Percentiles rank a stretch among this genome's conserved stretches.
phyloP scores from a whole-genome alignment of 2,329 filamentous ascomycete species.

The Colletotrichum graminicola region DNA sequence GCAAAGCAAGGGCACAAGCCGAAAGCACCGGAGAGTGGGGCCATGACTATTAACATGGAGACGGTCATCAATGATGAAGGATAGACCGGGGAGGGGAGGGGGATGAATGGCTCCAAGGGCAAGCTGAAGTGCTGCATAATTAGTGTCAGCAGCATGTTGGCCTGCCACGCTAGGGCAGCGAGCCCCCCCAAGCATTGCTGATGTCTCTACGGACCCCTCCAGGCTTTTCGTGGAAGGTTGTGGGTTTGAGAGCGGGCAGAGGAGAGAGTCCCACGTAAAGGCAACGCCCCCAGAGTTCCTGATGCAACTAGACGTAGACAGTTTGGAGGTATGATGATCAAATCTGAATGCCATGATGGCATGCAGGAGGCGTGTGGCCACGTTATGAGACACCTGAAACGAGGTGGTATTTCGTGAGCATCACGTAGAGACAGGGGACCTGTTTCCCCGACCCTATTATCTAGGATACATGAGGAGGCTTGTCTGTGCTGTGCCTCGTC shows the following conservation, averaged over 20 bases:
- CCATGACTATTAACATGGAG: not conserved
- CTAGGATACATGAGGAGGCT: not conserved
- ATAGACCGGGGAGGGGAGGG: not conserved
- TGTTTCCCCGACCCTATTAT: not conserved
- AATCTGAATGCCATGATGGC: not conserved
- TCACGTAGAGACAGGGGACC: not conserved
- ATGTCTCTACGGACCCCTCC: not conserved
- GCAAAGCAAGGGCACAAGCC: constrained; percentile 4
- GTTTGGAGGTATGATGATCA: too few species aligned
- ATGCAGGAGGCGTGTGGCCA: not conserved
- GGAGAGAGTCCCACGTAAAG: too few species aligned
- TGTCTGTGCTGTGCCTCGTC: not conserved
- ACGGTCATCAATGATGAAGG: not conserved
- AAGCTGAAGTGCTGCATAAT: not conserved
- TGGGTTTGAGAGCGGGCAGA: not conserved
- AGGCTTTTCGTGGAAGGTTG: not conserved
- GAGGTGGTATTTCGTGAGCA: not conserved
- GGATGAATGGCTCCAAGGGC: not conserved
- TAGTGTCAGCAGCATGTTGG: not conserved
- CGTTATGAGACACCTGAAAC: too few species aligned
- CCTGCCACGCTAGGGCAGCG: not conserved
- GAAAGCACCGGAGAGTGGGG: not conserved
- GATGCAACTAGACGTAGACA: not conserved
- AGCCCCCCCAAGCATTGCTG: not conserved
- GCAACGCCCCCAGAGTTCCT: not conserved